Evolutionary conservation across 805 yeast species (phyloP), one percentile per base, ranked within the genome.

Genomic region (Dipodascopsis uninucleata): DNA sequence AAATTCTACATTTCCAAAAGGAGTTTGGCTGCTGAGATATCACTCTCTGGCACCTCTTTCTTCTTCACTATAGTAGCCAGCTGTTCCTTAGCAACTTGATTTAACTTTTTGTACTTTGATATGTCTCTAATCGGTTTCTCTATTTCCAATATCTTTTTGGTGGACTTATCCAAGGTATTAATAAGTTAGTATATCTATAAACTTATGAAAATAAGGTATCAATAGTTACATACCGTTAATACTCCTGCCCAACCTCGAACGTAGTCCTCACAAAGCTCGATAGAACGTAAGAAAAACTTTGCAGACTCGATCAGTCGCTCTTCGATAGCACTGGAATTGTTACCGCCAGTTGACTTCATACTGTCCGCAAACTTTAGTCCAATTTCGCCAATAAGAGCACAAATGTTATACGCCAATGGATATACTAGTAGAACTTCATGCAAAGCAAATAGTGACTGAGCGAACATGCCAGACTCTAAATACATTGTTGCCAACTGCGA

Each of bases 161-260:
- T 48, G 2, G 76, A 44, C 51, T 45, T 17, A 5, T 17, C 23
- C 28, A 7, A 14, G 23, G n/a, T 37, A 33, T 26, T 4, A 5
- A n/a, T 10, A 34, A 8, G 20, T 28, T 8, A 16, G 28, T 17
- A 4, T 5, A 7, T 28, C 14, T 16, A 7, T 6, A 10, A 22
- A 12, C 8, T 3, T 10, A n/a, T 18, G 20, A 4, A 7, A 12
- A 7, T 14, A 7, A 12, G n/a, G n/a, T n/a, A n/a, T n/a, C n/a
- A n/a, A n/a, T n/a, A n/a, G n/a, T n/a, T 12, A 42, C 51, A 3
- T 33, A 43, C 61, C 8, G 71, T 57, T 32, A 69, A 71, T 1
- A 85, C 64, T 1, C 90, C 89, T 26, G 76, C 62, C 95, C 95
- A 89, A 12, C 86, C 83, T 53, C 86, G 73, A 17, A 76, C 64